Evolutionary conservation across 148 eudicot species (phyloP).

Genomic region (Arbutus unedo): DNA sequence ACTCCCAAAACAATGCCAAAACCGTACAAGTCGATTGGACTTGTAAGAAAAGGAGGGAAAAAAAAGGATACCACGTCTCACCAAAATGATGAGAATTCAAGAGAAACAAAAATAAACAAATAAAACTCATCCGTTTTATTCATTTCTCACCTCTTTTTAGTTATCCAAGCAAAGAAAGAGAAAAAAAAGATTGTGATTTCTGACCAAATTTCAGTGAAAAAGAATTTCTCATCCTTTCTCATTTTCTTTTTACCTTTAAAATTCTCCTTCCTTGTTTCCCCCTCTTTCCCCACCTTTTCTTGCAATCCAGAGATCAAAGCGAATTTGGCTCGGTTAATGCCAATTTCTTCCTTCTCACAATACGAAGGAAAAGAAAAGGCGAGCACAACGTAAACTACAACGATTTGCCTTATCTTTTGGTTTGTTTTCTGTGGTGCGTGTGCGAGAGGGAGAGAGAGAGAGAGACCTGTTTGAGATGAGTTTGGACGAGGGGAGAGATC

Average conservation of each 20-base stretch:
- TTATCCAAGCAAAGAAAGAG: too few relatives aligned
- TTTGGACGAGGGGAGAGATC: slow-evolving; percentile 75
- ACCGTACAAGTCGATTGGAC: background rate
- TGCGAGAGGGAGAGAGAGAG: slow-evolving; percentile 3
- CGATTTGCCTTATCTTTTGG: background rate
- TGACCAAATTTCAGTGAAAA: too few relatives aligned
- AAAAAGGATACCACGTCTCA: background rate
- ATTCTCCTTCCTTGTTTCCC: too few relatives aligned
- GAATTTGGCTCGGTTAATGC: too few relatives aligned
- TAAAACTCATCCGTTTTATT: too few relatives aligned
- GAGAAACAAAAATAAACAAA: too few relatives aligned
- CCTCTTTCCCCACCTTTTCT: background rate
- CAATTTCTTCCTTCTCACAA: background rate
- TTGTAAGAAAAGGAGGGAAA: background rate
- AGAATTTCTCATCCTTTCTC: too few relatives aligned
- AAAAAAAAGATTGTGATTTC: too few relatives aligned
- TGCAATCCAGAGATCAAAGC: background rate
- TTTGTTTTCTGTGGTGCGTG: background rate
- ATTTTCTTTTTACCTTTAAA: too few relatives aligned
- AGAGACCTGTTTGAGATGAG: slow-evolving; percentile 79
- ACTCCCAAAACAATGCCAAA: background rate
- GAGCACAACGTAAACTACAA: background rate
- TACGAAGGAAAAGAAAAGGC: background rate
- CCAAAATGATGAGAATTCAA: too few relatives aligned
- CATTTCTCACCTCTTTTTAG: too few relatives aligned